Conservation (phyloP, 352 stramenopile genomes). For the Globisporangium paddicum region DNA sequence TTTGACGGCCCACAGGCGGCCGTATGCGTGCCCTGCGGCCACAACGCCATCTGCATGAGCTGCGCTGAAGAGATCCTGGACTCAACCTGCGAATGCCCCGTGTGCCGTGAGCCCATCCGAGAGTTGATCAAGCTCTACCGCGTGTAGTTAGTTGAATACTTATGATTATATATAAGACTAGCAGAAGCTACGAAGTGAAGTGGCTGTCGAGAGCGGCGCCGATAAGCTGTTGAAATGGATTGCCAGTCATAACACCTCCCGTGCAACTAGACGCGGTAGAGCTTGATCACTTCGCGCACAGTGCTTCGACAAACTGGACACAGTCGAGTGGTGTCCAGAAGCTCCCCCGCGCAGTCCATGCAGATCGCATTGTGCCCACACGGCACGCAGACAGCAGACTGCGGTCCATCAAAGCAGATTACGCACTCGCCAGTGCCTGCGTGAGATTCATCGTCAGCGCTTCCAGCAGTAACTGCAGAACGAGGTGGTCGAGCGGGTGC, state of each 20-base stretch:
- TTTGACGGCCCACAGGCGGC: slow-evolving; percentile 69
- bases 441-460: slow-evolving; percentile 5
- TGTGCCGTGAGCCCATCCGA: slow-evolving; percentile 61
- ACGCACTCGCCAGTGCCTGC: slow-evolving; percentile 49
- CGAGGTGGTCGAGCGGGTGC: neutral
- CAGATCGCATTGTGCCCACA: slow-evolving; percentile 87
- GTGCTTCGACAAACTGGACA: slow-evolving; percentile 74
- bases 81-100: slow-evolving; percentile 55
- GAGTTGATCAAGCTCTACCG: slow-evolving; percentile 80
- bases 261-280: slow-evolving; percentile 52
- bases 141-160: slow-evolving; percentile 27
- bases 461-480: neutral
- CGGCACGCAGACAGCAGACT: slow-evolving; percentile 73
- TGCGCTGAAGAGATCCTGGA: slow-evolving; percentile 68
- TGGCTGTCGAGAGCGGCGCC: neutral
- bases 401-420: slow-evolving; percentile 78
- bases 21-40: slow-evolving; percentile 76
- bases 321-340: slow-evolving; percentile 52
- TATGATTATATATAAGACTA: slow-evolving; percentile 8
- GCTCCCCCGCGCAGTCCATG: slow-evolving; percentile 66
- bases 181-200: neutral
- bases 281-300: slow-evolving; percentile 72
- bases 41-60: slow-evolving; percentile 80
- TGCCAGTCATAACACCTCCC: neutral
- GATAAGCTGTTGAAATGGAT: neutral